Base-by-base conservation (phyloP, 805 yeast species). In the Henningerozyma blattae region DNA sequence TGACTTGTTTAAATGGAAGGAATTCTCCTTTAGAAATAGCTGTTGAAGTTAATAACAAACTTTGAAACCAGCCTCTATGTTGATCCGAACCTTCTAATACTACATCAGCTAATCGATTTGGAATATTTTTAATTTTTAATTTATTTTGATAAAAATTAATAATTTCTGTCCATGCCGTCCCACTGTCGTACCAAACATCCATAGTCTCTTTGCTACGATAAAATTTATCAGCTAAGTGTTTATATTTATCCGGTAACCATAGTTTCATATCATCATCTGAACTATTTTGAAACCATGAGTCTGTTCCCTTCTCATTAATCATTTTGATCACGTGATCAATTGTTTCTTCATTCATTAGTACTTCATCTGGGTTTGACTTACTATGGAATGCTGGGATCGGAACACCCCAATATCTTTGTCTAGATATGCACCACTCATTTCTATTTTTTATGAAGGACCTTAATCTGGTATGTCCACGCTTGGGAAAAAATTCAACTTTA, bases 101-200 rank as follows among this genome's bases (percentile, higher is more conserved):
- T n/a, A 84, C 68, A 56, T 87, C 93, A 0, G 93, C 78, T 4
- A 75, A 45, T n/a, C 58, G 61, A 0, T 59, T 61, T 20, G 75
- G 61, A n/a, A 35, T n/a, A n/a, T 32, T 20, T 2, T 31, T 20
- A 10, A 67, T 44, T 1, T 56, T 54, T 8, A 64, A 48, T 22
- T 58, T 56, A 3, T 60, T 40, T 3, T 45, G 40, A 22, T 65
- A 59, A 33, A 67, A 64, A 2, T 56, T 51, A 24, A 34, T 41
- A n/a, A 52, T 36, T 3, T 45, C 52, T 28, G 59, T 61, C 97
- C 98, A 91, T 22, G 91, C 77, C 1, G 94, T 73, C 0, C 99
- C 99, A 27, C 94, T 81, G 56, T 91, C 99, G 60, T 91, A 89
- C 99, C 99, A 91, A 15, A 91, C 98, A 58, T 91, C 99, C 86